Base-by-base conservation (phyloP, 176 grass and related monocot species). In the Coix lacrymajobi region DNA sequence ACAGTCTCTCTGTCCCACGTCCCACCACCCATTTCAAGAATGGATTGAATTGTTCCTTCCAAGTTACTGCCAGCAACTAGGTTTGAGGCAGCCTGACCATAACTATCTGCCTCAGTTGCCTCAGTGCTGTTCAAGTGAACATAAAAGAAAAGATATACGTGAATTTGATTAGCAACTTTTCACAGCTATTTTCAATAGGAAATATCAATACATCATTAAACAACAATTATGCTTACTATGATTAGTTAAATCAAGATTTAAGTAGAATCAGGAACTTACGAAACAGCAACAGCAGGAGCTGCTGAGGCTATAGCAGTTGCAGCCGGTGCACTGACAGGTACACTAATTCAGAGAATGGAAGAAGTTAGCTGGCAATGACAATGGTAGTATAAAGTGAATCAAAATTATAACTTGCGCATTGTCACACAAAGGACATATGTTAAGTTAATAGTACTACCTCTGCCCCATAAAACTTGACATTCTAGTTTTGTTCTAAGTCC, bases 1-100 rank as follows among this genome's bases (percentile, higher is more conserved):
- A 97, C 95, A 56, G 81, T 89, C 71, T 94, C 90, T 85, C 95
- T 94, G 38, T 94, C 92, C 95, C 95, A 97, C 32, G 67, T 94
- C 31, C 95, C 95, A 33, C 90, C 95, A 33, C 95, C 95, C 92
- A 97, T 97, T 76, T 91, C 95, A 43, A 97, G 88, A 76, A 97
- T 88, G 20, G 91, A 94, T 51, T 91, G 88, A 70, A 97, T 64
- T 20, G 92, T 97, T 83, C 80, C 71, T 17, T 97, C 92, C 68
- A 97, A 71, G 81, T 83, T 91, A 68, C 60, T 70, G 31, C 95
- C 92, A 24, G 90, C 92, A 83, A 91, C 92, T 76, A 97, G 90
- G 75, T 84, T 94, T 52, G 92, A 94, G 63, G 95, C 84, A 16
- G 92, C 88, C 82, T 97, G 90, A 56, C 84, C 90, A 57, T 93